These are phyloP conservation scores for Pythium pyrilobum DNA, from an alignment of 352 stramenopile species.

Conservation along the genomic window DNA sequence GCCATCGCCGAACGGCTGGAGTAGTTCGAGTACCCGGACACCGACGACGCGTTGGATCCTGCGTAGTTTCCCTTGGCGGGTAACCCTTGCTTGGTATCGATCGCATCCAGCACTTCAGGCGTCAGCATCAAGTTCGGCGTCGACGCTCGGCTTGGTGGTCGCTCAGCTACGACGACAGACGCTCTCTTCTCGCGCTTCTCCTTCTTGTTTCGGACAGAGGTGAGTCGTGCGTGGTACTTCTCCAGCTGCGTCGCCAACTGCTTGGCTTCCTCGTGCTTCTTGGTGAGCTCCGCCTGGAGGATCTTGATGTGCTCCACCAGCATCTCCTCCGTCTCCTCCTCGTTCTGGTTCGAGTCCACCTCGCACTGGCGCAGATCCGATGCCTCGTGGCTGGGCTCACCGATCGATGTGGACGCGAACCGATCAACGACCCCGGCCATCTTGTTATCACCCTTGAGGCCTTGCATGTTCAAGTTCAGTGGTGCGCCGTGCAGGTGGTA, in stretches of 20 bases:
- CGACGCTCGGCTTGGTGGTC: neutral
- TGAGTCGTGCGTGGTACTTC: slow-evolving; percentile 15
- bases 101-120: slow-evolving; percentile 21
- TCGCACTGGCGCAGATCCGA: slow-evolving; percentile 10
- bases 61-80: slow-evolving; percentile 22
- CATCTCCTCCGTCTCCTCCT: slow-evolving; percentile 53
- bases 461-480: slow-evolving; percentile 5
- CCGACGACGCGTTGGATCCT: slow-evolving; percentile 27
- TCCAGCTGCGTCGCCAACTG: slow-evolving; percentile 17
- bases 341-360: slow-evolving; percentile 49
- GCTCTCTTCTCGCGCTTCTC: slow-evolving; percentile 2
- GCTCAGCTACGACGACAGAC: neutral
- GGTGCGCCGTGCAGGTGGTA: slow-evolving; percentile 14
- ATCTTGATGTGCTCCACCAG: slow-evolving; percentile 63
- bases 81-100: slow-evolving; percentile 22
- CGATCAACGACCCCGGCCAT: neutral
- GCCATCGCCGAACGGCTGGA: slow-evolving; percentile 22
- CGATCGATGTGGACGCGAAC: slow-evolving; percentile 8
- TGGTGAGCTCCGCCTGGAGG: slow-evolving; percentile 54
- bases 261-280: slow-evolving; percentile 64
- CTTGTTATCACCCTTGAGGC: no score
- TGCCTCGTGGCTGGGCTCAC: slow-evolving; percentile 16
- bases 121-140: slow-evolving; percentile 18
- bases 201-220: slow-evolving; percentile 5
- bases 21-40: slow-evolving; percentile 28